Evolutionary conservation across 1,139 yeast species (phyloP).

Genomic region (Candida mesenterica): DNA sequence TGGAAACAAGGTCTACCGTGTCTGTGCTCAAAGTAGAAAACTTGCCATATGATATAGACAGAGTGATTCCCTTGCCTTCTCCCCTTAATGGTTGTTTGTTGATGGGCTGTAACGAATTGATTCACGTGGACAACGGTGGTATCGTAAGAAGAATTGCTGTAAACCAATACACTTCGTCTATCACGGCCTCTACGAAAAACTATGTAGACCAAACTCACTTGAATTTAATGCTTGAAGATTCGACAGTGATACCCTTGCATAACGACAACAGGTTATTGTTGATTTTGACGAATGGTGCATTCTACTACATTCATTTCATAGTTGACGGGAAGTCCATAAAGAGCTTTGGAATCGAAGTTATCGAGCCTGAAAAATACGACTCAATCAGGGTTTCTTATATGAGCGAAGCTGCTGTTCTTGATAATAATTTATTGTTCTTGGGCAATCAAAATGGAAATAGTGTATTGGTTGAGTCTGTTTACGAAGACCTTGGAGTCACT

Average conservation of each 20-base stretch:
- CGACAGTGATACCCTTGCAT: conserved; percentile 47
- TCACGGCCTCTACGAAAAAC: conserved; percentile 48
- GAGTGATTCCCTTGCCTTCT: conserved; percentile 58
- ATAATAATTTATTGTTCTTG: conserved; percentile 35
- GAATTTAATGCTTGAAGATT: conserved; percentile 58
- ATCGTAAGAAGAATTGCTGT: conserved; percentile 65
- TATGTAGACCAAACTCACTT: conserved; percentile 54
- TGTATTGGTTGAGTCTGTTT: conserved; percentile 32
- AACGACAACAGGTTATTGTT: conserved; percentile 53
- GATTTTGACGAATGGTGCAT: conserved; percentile 50
- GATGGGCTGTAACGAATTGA: conserved; percentile 72
- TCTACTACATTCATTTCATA: conserved; percentile 52
- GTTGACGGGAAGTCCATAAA: conserved; percentile 48
- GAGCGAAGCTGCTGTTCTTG: conserved; percentile 34
- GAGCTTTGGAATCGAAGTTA: conserved; percentile 29
- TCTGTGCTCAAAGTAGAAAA: conserved; percentile 61
- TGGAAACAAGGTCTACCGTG: conserved; percentile 61
- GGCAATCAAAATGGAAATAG: conserved; percentile 37
- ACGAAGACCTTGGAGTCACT: conserved; percentile 17
- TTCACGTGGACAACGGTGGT: conserved; percentile 85
- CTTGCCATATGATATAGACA: conserved; percentile 74
- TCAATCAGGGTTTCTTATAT: conserved; percentile 28
- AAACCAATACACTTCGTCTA: conserved; percentile 52
- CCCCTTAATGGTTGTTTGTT: conserved; percentile 74
- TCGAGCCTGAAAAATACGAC: conserved; percentile 22